Base-by-base conservation (phyloP, 1,284 basidiomycete genomes). In the Takashimella tepidaria region DNA sequence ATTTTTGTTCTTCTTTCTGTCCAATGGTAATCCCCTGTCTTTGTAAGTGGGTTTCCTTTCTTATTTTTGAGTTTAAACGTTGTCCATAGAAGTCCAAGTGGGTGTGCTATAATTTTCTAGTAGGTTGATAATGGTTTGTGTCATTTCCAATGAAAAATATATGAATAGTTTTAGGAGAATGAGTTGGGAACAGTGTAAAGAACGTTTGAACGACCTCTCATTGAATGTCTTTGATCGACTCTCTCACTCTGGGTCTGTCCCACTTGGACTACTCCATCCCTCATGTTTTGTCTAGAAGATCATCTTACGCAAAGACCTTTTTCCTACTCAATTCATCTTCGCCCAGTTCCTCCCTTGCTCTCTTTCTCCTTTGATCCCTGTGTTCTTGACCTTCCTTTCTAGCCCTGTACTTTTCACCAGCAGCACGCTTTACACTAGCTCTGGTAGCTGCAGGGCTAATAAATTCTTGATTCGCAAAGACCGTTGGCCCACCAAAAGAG, bases 381-480 rank as follows among this genome's bases (percentile, higher is more conserved):
- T 89, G 87, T 59, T 80, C 78, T 68, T 91, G 79, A n/a, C 83
- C 85, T 50, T 86, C 82, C 76, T 92, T 92, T 58, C 92, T 82
- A 50, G 80, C 78, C 53, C 83, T 83, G 74, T 96, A 97, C 74
- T 84, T 89, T 54, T 82, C 79, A 3, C 90, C 92, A 71, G 87
- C 84, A 62, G 83, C 83, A 59, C 84, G 81, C 69, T 84, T 85
- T 50, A 83, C 70, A 8, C 84, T 80, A 22, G 87, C 87, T 23
- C 92, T 85, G 21, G 89, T 82, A 4, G 88, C 85, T 13, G 90
- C 83, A 6, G 93, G 93, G 5, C 89, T 88, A 46, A 97, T 79
- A 70, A 95, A 97, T 80, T 95, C 93, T 70, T 91, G 88, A 77
- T 98, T 98, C 47, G 93, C 92, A 72, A 88, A 99, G 16, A 99